phyloP scores from a whole-genome alignment of 495 filamentous ascomycete genomes.

The Arthonia radiata region DNA sequence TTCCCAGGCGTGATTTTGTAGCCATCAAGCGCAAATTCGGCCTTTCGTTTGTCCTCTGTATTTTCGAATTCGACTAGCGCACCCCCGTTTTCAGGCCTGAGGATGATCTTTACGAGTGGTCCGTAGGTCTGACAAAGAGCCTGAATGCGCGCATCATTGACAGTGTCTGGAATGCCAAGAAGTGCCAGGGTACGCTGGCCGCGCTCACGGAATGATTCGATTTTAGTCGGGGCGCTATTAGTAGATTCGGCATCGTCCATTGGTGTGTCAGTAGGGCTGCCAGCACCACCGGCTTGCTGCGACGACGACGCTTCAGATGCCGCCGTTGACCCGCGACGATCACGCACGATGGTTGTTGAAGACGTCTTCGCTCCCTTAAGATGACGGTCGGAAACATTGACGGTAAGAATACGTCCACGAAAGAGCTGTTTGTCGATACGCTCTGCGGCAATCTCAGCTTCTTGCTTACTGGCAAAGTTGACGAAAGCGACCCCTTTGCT shows the following conservation, averaged over 20 bases:
- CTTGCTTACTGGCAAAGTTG: constrained; percentile 42
- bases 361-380: no score
- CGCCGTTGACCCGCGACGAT: constrained; percentile 21
- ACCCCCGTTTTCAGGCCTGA: constrained; percentile 56
- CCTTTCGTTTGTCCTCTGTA: constrained; percentile 45
- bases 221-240: constrained; percentile 11
- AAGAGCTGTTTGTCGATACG: constrained; percentile 49
- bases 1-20: constrained; percentile 38
- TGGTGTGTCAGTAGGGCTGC: neutral
- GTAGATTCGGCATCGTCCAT: neutral
- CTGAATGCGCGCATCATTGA: constrained; percentile 37
- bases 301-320: constrained; percentile 32
- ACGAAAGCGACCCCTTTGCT: constrained; percentile 57
- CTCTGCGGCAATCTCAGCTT: constrained; percentile 41
- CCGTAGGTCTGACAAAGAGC: constrained; percentile 35
- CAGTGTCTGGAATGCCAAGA: constrained; percentile 37
- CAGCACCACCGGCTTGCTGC: neutral
- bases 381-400: constrained; percentile 23
- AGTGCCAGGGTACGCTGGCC: constrained; percentile 23
- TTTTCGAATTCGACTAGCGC: constrained; percentile 65
- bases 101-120: constrained; percentile 25
- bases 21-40: constrained; percentile 46
- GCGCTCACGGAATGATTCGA: constrained; percentile 16
- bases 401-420: constrained; percentile 41
- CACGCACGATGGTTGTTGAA: no score